A percentile compares a stretch with the other conserved stretches of the same genome.
These are phyloP conservation scores for Nigrograna mackinnonii DNA, from an alignment of 2,329 filamentous ascomycete genomes.

Conservation along the genomic window DNA sequence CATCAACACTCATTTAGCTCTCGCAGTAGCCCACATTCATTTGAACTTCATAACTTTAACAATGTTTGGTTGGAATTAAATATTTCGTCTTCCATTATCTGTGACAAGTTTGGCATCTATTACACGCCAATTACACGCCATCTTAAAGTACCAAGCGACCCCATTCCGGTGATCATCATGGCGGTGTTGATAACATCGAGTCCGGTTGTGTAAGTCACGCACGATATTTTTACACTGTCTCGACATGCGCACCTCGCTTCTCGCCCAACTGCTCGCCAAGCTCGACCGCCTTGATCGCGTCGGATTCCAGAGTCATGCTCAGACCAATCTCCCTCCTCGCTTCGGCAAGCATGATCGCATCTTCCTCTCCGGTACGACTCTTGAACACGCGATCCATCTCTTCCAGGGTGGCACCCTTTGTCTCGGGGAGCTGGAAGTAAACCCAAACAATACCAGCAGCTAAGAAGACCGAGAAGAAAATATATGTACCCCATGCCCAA, in stretches of 20 bases:
- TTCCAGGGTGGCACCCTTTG: conserved; percentile 29
- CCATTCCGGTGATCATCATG: too few relatives aligned
- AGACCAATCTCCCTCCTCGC: conserved; percentile 26
- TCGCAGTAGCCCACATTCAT: too few relatives aligned
- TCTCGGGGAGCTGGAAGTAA: conserved; percentile 29
- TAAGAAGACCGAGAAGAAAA: conserved; percentile 41
- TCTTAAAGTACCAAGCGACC: too few relatives aligned
- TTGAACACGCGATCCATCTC: conserved; percentile 34
- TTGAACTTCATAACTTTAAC: too few relatives aligned
- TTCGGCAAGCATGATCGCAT: conserved; percentile 28
- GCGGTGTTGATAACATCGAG: too few relatives aligned
- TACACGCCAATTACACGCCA: too few relatives aligned
- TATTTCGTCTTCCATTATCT: too few relatives aligned
- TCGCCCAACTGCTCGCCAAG: conserved; percentile 15
- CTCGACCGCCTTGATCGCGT: conserved; percentile 23
- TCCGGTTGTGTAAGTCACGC: too few relatives aligned
- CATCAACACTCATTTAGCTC: too few relatives aligned
- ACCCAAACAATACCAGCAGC: conserved; percentile 26
- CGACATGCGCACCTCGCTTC: conserved; percentile 18
- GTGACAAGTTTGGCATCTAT: too few relatives aligned
- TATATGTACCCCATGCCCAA: conserved; percentile 41
- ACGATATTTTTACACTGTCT: conserved; percentile 8
- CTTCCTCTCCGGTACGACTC: conserved; percentile 26
- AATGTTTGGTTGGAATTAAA: too few relatives aligned
- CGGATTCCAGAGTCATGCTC: conserved; percentile 22